Evolutionary conservation across 164 flowering plant genomes (phyloP), one percentile per base, ranked within the genome.

Genomic region (Stephania yunnanensis): DNA sequence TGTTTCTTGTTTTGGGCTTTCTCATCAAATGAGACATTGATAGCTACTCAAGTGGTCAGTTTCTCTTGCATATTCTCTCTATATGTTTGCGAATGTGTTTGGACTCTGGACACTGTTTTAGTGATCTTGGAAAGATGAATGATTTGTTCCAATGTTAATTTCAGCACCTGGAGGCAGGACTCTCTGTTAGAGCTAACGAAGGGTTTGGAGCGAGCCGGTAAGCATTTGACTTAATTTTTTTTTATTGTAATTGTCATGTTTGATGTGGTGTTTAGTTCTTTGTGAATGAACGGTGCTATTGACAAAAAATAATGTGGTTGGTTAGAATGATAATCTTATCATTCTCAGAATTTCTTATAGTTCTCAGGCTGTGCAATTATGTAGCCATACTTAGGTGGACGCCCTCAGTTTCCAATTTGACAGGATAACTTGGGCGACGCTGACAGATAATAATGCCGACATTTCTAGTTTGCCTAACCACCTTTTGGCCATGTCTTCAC

Each of bases 81-180:
- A 36, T 36, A 25, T 36, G 4, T 36, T 36, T 1, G 42, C 4
- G 42, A 2, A 36, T 36, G 50, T 15, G 15, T 29, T 1, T 52
- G 46, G 31, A 52, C 3, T 30, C 46, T 52, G 52, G 25, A 17
- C 50, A 13, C 15, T 46, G 65, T 46, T 30, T 46, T 25, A 22
- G 70, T 31, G 13, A 67, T 22, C 25, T 48, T 61, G 17, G 69
- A 7, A 69, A 15, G n/a, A 66, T 25, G 46, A 55, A 63, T 22
- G 48, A 44, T 7, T 19, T 48, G 46, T 58, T 64, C 12, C 63
- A 4, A 31, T 42, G 30, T 25, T 46, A 30, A 68, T 81, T 74
- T 74, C 93, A 95, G 99, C 93, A 89, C 82, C 78, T 79, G 78
- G 99, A 95, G 80, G 91, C 94, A 68, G 98, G 99, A n/a, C 89